Conservation (phyloP, 1,284 basidiomycete species). For the Pholiota adiposa region DNA sequence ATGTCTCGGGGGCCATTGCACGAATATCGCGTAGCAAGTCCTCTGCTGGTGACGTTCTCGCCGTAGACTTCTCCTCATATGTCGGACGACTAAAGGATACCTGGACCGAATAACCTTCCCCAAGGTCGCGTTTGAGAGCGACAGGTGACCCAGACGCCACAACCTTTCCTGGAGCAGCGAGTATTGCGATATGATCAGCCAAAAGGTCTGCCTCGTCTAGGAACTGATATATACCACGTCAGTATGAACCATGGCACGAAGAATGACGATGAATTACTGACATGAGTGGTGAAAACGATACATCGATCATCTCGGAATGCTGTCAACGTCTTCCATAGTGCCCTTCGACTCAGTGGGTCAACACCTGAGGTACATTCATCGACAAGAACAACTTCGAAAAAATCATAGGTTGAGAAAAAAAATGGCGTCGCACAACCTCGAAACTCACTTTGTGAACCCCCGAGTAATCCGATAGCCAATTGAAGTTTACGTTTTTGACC, state of each 20-base stretch:
- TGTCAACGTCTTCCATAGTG: slow-evolving; percentile 77
- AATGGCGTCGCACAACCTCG: slow-evolving; percentile 5
- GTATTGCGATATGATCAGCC: slow-evolving; percentile 77
- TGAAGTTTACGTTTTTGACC: slow-evolving; percentile 86
- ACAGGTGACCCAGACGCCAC: slow-evolving; percentile 78
- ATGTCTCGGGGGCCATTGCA: slow-evolving; percentile 48
- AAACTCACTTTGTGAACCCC: slow-evolving; percentile 65
- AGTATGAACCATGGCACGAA: background rate
- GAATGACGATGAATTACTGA: slow-evolving; percentile 15
- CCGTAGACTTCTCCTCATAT: slow-evolving; percentile 22
- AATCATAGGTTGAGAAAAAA: background rate
- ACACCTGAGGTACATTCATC: slow-evolving; percentile 83
- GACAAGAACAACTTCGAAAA: slow-evolving; percentile 63
- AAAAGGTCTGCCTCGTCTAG: slow-evolving; percentile 83
- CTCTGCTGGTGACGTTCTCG: slow-evolving; percentile 4
- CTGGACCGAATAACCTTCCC: slow-evolving; percentile 72
- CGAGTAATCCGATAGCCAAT: slow-evolving; percentile 77
- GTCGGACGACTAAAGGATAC: slow-evolving; percentile 41
- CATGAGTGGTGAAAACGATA: slow-evolving; percentile 37
- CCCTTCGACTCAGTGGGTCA: slow-evolving; percentile 77
- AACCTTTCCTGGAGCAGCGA: slow-evolving; percentile 76
- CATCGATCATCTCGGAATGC: slow-evolving; percentile 66
- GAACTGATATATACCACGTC: slow-evolving; percentile 45
- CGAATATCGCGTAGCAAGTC: slow-evolving; percentile 21
- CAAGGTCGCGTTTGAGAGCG: slow-evolving; percentile 69